Base-by-base conservation (phyloP, 2,329 filamentous ascomycete species). In the Hysterium pulicare region DNA sequence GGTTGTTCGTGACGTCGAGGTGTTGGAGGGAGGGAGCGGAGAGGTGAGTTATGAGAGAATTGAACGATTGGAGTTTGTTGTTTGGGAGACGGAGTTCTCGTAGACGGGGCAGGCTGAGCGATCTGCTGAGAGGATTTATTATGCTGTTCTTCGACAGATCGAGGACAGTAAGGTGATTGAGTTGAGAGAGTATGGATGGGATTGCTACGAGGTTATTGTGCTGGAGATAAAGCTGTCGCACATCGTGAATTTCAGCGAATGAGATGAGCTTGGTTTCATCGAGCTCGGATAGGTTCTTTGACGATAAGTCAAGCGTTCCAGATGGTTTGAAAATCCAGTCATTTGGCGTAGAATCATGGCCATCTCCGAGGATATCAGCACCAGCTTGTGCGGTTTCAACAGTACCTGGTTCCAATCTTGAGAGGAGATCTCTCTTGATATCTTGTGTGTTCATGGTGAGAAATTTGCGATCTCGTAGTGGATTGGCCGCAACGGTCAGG, bases 381-480 rank as follows among this genome's bases (percentile, higher is more conserved):
- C 43, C 36, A 3, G 42, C 41, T 10, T 40, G 37, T 8, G 38
- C 30, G 16, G 39, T 42, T 30, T 52, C 50, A 8, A 44, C 21
- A 21, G 15, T 30, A 23, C 21, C 46, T 51, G 86, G 79, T 60
- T 82, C 78, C 47, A 90, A 70, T 20, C 87, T 79, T 26, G 76
- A 76, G 16, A 79, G 77, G 33, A 96, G 70, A 33, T 83, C 81
- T 32, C 79, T 78, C 66, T 95, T 95, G 48, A 97, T 72, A 41
- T 93, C 86, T 11, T 89, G 86, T 0, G 87, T 90, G 17, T 78
- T 78, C 70, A 94, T 87, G 1, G 81, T 85, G 11, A 90, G 73
- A 53, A 93, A 89, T 61, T 90, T 95, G 61, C 86, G 90, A 61
- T 96, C 90, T 11, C 87, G 78, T 11, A 98, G 71, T 0, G 93